Evolutionary conservation across 345 rosid genomes (phyloP).

Genomic region (Aegle marmelos): DNA sequence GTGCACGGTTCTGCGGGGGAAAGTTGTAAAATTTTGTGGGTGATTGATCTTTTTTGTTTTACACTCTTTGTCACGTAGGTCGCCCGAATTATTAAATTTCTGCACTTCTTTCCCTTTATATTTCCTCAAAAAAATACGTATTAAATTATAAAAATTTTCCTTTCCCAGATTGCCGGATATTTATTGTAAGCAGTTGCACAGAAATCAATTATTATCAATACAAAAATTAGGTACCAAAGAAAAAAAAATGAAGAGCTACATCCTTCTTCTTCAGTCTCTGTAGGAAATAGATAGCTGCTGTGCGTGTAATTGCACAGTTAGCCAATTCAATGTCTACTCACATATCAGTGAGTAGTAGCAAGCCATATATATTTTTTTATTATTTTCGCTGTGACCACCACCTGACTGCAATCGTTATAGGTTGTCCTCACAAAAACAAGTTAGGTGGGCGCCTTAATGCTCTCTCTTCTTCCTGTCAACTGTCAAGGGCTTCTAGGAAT

Average conservation of each 20-base stretch:
- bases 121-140: not conserved
- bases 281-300: not conserved
- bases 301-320: not conserved
- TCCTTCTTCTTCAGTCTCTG: not conserved
- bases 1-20: constrained; percentile 18
- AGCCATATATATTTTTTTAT: not conserved
- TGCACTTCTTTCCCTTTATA: not conserved
- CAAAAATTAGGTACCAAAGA: constrained; percentile 8
- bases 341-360: not conserved
- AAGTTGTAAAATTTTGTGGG: constrained; percentile 12
- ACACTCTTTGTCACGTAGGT: constrained; percentile 27
- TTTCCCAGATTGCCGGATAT: constrained; percentile 12
- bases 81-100: not conserved
- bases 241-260: constrained; percentile 10
- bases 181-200: constrained; percentile 12
- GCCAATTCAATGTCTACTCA: not conserved
- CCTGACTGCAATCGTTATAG: not conserved
- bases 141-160: constrained; percentile 10
- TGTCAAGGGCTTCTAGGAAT: not conserved
- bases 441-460: constrained; percentile 21
- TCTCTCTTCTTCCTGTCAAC: constrained; percentile 3
- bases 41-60: constrained; percentile 20
- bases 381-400: not conserved
- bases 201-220: constrained; percentile 24
- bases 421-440: not conserved